These are phyloP conservation scores for Trypanosoma brucei DNA, from an alignment of 208 protist species.

Conservation along the genomic window DNA sequence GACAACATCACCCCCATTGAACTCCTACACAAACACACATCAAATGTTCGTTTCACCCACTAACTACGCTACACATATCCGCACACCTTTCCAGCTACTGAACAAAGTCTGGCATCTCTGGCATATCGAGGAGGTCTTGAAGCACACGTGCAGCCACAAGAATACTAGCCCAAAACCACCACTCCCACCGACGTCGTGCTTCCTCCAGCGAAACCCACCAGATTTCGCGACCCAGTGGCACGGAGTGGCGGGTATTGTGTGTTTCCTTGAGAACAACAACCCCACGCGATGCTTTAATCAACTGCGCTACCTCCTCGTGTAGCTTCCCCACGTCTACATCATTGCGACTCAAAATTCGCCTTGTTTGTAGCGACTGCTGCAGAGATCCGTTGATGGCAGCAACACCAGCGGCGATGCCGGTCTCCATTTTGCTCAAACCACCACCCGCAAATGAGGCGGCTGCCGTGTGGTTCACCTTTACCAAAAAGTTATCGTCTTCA, in stretches of 20 bases:
- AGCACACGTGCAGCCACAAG: conserved; percentile 43
- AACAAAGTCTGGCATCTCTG: conserved; percentile 74
- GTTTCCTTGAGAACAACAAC: conserved; percentile 34
- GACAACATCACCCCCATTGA: no score
- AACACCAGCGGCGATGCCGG: conserved; percentile 2
- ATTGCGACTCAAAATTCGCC: neutral
- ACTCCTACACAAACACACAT: no score
- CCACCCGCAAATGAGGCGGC: conserved; percentile 21
- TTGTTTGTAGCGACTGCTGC: conserved; percentile 3
- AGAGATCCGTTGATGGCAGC: conserved; percentile 6
- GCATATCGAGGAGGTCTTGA: conserved; percentile 77
- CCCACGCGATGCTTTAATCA: conserved; percentile 11
- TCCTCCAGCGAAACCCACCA: conserved; percentile 74
- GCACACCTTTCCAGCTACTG: conserved; percentile 17
- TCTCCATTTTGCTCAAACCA: conserved; percentile 10
- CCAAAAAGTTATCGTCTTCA: neutral
- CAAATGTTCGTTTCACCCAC: no score
- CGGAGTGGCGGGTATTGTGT: conserved; percentile 18
- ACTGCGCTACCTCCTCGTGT: conserved; percentile 4
- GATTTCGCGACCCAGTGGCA: conserved; percentile 51
- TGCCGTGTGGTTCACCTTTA: conserved; percentile 1
- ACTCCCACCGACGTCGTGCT: conserved; percentile 38
- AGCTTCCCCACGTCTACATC: neutral
- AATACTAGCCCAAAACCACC: conserved; percentile 54
- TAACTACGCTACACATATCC: no score